Conservation (phyloP, 192 early-diverging fungal species). For the Thoreauomyces humboldtii region DNA sequence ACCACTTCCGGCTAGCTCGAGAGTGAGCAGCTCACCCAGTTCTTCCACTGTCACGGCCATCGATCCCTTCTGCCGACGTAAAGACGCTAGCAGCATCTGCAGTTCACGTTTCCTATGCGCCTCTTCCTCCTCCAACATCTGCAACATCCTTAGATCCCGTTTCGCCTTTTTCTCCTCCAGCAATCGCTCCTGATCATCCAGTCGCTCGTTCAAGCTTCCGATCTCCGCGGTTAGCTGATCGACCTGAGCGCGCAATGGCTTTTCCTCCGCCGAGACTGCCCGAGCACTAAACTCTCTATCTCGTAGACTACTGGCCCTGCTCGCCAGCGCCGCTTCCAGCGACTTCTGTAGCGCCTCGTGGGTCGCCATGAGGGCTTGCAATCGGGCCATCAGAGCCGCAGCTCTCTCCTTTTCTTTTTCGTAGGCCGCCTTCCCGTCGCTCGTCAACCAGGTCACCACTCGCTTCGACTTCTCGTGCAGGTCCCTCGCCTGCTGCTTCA, state of each 20-base stretch:
- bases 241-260: neutral
- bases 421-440: slow-evolving; percentile 10
- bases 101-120: slow-evolving; percentile 8
- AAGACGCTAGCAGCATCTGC: slow-evolving; percentile 5
- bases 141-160: slow-evolving; percentile 8
- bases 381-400: slow-evolving; percentile 8
- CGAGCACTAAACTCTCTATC: too few species aligned
- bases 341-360: neutral
- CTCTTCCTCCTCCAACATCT: slow-evolving; percentile 14
- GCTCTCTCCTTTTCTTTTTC: slow-evolving; percentile 23
- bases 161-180: slow-evolving; percentile 14
- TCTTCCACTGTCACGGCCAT: neutral
- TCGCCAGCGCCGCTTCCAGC: neutral
- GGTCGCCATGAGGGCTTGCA: neutral
- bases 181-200: neutral
- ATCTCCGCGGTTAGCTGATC: slow-evolving; percentile 1
- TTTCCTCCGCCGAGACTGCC: too few species aligned
- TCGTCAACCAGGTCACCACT: neutral
- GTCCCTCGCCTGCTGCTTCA: slow-evolving; percentile 15
- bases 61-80: slow-evolving; percentile 2
- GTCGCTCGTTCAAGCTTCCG: neutral
- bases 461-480: slow-evolving; percentile 7
- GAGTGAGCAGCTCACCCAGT: slow-evolving; percentile 8
- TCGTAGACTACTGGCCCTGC: too few species aligned
- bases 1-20: slow-evolving; percentile 14